Percentiles rank a stretch among this genome's conserved stretches.
Evolutionary conservation across 768 basidiomycete species (phyloP).

Genomic region (Coprinopsis marcescibilis): DNA sequence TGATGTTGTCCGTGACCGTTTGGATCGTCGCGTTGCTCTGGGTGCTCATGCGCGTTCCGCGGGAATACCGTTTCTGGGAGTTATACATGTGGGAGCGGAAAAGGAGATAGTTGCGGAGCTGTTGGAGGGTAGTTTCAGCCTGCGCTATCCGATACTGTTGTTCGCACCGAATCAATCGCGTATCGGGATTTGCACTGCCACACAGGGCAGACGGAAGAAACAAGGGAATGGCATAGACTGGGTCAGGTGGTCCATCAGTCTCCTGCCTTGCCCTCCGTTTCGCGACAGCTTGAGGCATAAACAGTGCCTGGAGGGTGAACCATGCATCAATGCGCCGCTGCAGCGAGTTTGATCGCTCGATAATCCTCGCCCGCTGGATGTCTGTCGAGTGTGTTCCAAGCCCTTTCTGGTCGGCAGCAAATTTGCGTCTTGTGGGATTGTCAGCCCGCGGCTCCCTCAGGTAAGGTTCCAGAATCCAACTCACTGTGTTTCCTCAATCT

Average conservation of each 20-base stretch:
- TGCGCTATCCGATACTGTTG: conserved; percentile 23
- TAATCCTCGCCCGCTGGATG: conserved; percentile 22
- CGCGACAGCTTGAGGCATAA: conserved; percentile 18
- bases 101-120: conserved; percentile 23
- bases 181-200: background rate
- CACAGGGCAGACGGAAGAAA: conserved; percentile 16
- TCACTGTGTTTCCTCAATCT: conserved; percentile 30
- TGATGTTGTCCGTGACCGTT: conserved; percentile 13
- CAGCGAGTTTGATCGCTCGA: conserved; percentile 19
- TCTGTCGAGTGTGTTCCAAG: conserved; percentile 21
- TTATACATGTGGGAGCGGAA: conserved; percentile 23
- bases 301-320: conserved; percentile 21
- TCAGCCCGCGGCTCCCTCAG: background rate
- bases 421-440: conserved; percentile 11
- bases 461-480: conserved; percentile 10
- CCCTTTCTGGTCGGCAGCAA: conserved; percentile 11
- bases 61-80: conserved; percentile 21
- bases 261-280: conserved; percentile 1
- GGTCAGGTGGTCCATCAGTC: conserved; percentile 1
- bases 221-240: conserved; percentile 8
- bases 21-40: conserved; percentile 17
- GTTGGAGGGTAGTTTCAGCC: conserved; percentile 21
- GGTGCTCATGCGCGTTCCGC: conserved; percentile 22
- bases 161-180: conserved; percentile 18
- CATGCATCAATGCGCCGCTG: conserved; percentile 22